Evolutionary conservation across 1,284 basidiomycete species (phyloP).

Genomic region (Meira nashicola): DNA sequence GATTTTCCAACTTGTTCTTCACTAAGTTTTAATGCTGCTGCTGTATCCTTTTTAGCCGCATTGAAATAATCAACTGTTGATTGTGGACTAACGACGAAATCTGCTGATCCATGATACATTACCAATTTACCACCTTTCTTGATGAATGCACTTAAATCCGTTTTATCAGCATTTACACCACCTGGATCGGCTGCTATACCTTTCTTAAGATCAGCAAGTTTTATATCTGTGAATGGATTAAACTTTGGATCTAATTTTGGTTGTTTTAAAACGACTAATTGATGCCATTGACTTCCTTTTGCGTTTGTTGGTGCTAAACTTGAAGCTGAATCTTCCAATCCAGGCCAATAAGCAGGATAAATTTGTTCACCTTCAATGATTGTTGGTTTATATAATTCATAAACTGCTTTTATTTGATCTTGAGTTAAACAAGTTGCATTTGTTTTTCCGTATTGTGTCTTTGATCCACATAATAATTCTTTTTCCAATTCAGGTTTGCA

Average conservation of each 20-base stretch:
- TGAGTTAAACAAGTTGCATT: constrained; percentile 12
- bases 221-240: constrained; percentile 15
- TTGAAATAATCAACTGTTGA: constrained; percentile 20
- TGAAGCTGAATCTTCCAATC: constrained; percentile 10
- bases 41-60: constrained; percentile 8
- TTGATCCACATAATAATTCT: constrained; percentile 15
- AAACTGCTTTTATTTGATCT: constrained; percentile 6
- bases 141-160: constrained; percentile 28
- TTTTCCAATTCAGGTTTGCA: constrained; percentile 21
- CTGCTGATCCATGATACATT: constrained; percentile 4
- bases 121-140: constrained; percentile 28
- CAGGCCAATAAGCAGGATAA: constrained; percentile 18
- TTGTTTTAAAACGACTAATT: constrained; percentile 34
- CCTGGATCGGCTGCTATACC: constrained; percentile 10
- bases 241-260: constrained; percentile 9
- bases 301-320: constrained; percentile 9
- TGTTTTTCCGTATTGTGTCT: not conserved
- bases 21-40: constrained; percentile 7
- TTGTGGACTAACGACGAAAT: constrained; percentile 17
- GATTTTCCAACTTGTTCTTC: constrained; percentile 7
- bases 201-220: constrained; percentile 19
- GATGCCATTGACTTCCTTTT: constrained; percentile 42
- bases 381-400: constrained; percentile 8
- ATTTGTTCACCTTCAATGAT: constrained; percentile 13
- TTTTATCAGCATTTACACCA: constrained; percentile 14